Conservation (phyloP, 495 filamentous ascomycete species). For the Xylaria cubensis region DNA sequence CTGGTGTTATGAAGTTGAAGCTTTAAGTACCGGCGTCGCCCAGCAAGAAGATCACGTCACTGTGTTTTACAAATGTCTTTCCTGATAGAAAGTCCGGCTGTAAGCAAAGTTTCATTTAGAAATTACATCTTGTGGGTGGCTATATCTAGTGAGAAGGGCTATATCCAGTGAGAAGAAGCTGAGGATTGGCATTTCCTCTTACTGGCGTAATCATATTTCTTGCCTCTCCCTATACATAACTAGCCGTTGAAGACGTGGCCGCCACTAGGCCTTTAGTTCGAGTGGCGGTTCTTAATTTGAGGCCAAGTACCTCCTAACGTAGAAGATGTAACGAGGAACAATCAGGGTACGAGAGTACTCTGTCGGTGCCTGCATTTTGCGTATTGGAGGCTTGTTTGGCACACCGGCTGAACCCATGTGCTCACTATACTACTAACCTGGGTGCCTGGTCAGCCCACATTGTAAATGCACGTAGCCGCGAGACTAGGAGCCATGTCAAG, state of each 20-base stretch:
- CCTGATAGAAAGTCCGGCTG: not conserved
- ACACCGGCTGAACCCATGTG: not conserved
- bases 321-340: not conserved
- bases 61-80: not conserved
- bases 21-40: not conserved
- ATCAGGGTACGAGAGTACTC: not conserved
- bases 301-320: not conserved
- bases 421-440: not conserved
- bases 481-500: slow-evolving; percentile 1
- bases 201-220: too few species aligned
- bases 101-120: not conserved
- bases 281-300: not conserved
- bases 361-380: not conserved
- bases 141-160: not conserved
- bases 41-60: not conserved
- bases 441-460: not conserved
- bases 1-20: not conserved
- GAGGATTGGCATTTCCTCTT: not conserved
- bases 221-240: not conserved
- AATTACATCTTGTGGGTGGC: not conserved
- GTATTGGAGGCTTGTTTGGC: slow-evolving; percentile 1
- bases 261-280: not conserved
- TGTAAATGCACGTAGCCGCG: slow-evolving; percentile 22
- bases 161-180: not conserved
- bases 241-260: not conserved